These are phyloP conservation scores for Asterionellopsis glacialis DNA, from an alignment of 108 stramenopile species.

Conservation along the genomic window DNA sequence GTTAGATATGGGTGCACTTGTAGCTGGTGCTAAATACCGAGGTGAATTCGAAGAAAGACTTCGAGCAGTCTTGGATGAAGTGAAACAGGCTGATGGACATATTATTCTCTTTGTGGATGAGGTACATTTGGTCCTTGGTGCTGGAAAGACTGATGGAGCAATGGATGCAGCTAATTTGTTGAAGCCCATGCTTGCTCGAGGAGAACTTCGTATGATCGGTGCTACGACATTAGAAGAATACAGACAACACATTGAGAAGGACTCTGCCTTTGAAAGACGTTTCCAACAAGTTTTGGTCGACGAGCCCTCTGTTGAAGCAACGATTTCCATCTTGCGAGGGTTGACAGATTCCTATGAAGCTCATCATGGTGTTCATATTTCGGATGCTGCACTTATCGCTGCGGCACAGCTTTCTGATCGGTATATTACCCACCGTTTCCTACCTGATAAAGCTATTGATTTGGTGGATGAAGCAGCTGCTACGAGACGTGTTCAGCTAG, in stretches of 20 bases:
- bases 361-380: conserved; percentile 92
- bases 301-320: conserved; percentile 92
- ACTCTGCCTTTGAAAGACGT: conserved; percentile 94
- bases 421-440: conserved; percentile 92
- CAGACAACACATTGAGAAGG: conserved; percentile 91
- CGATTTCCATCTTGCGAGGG: conserved; percentile 94
- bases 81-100: conserved; percentile 80
- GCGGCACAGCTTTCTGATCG: conserved; percentile 92
- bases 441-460: conserved; percentile 96
- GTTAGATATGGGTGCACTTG: conserved; percentile 93
- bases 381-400: conserved; percentile 87
- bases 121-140: conserved; percentile 94
- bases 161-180: conserved; percentile 98
- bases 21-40: conserved; percentile 97
- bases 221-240: conserved; percentile 97
- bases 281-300: conserved; percentile 92
- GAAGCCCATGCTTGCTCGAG: conserved; percentile 96
- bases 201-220: conserved; percentile 95
- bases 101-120: conserved; percentile 98
- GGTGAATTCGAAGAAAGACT: conserved; percentile 98
- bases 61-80: conserved; percentile 93
- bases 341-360: conserved; percentile 90
- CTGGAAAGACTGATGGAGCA: conserved; percentile 88
- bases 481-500: conserved; percentile 86
- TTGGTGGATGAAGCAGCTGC: conserved; percentile 95